phyloP scores from a whole-genome alignment of 805 yeast genomes.

The Nakazawaea siamensis region DNA sequence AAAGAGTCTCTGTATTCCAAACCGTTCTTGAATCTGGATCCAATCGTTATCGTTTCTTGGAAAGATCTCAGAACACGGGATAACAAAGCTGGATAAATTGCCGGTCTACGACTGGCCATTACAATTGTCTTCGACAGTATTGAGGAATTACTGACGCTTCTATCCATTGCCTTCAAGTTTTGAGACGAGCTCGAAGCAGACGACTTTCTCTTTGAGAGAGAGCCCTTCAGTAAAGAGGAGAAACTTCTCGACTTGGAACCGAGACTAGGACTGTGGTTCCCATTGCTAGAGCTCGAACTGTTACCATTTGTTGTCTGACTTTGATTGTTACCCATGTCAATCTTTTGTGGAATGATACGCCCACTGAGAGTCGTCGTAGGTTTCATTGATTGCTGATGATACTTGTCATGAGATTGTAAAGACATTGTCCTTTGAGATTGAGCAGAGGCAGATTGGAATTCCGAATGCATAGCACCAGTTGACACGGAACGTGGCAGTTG shows the following conservation, averaged over 20 bases:
- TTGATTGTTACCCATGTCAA: slow-evolving; percentile 20
- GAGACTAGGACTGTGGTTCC: slow-evolving; percentile 18
- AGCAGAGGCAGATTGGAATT: neutral
- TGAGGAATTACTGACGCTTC: slow-evolving; percentile 20
- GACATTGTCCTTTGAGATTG: slow-evolving; percentile 10
- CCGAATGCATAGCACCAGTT: slow-evolving; percentile 8
- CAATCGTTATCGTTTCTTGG: slow-evolving; percentile 57
- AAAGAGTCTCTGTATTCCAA: slow-evolving; percentile 88
- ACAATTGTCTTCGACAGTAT: slow-evolving; percentile 37
- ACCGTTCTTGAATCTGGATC: slow-evolving; percentile 84
- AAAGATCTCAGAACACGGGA: slow-evolving; percentile 79
- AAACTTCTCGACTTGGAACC: slow-evolving; percentile 40
- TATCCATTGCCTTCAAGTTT: slow-evolving; percentile 22
- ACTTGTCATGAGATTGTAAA: slow-evolving; percentile 19
- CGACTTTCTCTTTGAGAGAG: slow-evolving; percentile 27
- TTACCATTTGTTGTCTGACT: slow-evolving; percentile 10
- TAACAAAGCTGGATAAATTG: slow-evolving; percentile 82
- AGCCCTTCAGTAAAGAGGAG: slow-evolving; percentile 24
- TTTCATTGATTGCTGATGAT: slow-evolving; percentile 22
- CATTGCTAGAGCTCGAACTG: slow-evolving; percentile 7
- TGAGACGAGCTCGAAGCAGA: slow-evolving; percentile 24
- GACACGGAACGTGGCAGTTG: slow-evolving; percentile 8
- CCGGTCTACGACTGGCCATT: slow-evolving; percentile 47
- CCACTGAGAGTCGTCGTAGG: slow-evolving; percentile 31
- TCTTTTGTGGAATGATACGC: slow-evolving; percentile 37